These are phyloP conservation scores for Yamadazyma laniorum DNA, from an alignment of 805 yeast genomes.

Conservation along the genomic window DNA sequence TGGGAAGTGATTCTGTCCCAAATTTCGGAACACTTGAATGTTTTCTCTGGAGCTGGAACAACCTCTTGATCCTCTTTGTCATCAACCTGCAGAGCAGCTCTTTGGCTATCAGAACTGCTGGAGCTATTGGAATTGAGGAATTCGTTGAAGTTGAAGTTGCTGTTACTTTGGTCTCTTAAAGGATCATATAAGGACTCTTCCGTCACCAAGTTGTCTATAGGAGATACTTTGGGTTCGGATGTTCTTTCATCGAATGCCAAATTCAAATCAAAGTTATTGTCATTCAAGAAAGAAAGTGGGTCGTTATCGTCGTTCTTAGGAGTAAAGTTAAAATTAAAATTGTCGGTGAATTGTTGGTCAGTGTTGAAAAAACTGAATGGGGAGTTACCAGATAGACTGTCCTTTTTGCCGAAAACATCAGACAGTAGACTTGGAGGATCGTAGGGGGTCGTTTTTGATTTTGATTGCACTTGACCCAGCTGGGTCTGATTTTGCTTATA, in stretches of 20 bases:
- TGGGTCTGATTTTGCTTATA: slow-evolving; percentile 17
- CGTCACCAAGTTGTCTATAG: slow-evolving; percentile 44
- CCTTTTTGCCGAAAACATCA: background rate
- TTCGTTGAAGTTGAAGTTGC: slow-evolving; percentile 38
- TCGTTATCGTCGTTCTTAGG: slow-evolving; percentile 25
- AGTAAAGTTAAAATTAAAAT: slow-evolving; percentile 16
- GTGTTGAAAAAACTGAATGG: slow-evolving; percentile 13
- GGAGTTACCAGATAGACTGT: slow-evolving; percentile 1
- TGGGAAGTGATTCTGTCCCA: slow-evolving; percentile 97
- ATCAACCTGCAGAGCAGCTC: background rate
- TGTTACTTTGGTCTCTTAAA: slow-evolving; percentile 31
- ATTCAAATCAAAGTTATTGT: slow-evolving; percentile 51
- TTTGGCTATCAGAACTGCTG: slow-evolving; percentile 22
- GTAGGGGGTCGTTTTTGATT: background rate
- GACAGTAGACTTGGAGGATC: background rate
- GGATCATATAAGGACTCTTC: slow-evolving; percentile 62
- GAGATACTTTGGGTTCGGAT: slow-evolving; percentile 25
- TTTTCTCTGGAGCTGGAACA: slow-evolving; percentile 67
- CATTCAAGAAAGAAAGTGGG: slow-evolving; percentile 48
- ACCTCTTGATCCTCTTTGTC: slow-evolving; percentile 29
- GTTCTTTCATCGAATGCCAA: slow-evolving; percentile 44
- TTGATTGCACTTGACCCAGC: background rate
- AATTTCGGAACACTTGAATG: slow-evolving; percentile 78
- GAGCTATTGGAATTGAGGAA: slow-evolving; percentile 27
- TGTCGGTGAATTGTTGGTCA: slow-evolving; percentile 7